Conservation (phyloP, 768 basidiomycete genomes). For the Suillus luteus region DNA sequence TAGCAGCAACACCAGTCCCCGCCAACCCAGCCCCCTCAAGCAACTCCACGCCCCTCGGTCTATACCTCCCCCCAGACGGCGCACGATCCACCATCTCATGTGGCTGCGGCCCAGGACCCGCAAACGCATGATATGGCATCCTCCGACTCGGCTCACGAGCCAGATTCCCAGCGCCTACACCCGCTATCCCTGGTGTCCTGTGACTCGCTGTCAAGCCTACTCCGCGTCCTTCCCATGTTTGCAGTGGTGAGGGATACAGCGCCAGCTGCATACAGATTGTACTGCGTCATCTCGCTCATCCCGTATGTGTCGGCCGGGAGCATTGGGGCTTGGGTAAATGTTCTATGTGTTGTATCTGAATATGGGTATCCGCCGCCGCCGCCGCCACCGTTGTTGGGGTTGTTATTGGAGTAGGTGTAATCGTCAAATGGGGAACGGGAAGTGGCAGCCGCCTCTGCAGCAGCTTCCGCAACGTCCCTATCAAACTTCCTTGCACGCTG, state of each 20-base stretch:
- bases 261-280: constrained; percentile 37
- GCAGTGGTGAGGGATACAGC: constrained; percentile 24
- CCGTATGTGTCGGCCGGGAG: constrained; percentile 46
- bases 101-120: constrained; percentile 31
- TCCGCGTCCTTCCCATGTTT: constrained; percentile 22
- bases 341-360: constrained; percentile 61
- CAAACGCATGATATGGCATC: constrained; percentile 42
- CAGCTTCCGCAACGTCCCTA: constrained; percentile 72
- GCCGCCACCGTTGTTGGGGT: constrained; percentile 21
- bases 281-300: constrained; percentile 50
- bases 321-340: constrained; percentile 51
- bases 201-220: constrained; percentile 32
- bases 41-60: constrained; percentile 25
- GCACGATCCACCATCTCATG: constrained; percentile 18
- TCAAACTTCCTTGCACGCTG: constrained; percentile 68
- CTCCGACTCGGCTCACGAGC: constrained; percentile 31
- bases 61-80: constrained; percentile 22
- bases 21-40: constrained; percentile 32
- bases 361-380: constrained; percentile 35
- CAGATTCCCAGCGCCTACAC: constrained; percentile 36
- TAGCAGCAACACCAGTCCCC: constrained; percentile 17
- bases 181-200: constrained; percentile 44
- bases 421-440: constrained; percentile 56
- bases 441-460: constrained; percentile 59
- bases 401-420: constrained; percentile 30